These are phyloP conservation scores for Mycosphaerelloides madeirae DNA, from an alignment of 2,329 filamentous ascomycete species.

Conservation along the genomic window DNA sequence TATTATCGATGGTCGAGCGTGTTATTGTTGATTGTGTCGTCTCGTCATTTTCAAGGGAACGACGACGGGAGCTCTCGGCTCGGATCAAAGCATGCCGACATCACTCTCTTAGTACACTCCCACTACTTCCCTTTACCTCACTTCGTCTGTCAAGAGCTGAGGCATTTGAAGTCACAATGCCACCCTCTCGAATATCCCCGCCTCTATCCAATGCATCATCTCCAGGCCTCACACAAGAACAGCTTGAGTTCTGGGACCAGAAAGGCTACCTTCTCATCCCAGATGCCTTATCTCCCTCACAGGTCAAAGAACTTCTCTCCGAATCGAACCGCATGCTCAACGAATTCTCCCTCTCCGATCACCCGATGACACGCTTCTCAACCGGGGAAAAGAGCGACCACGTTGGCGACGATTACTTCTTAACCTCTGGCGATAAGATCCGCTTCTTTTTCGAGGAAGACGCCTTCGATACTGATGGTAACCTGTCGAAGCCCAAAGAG, in stretches of 20 bases:
- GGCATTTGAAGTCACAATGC: slow-evolving; percentile 6
- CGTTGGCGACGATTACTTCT: slow-evolving; percentile 92
- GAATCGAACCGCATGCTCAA: slow-evolving; percentile 73
- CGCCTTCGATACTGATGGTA: slow-evolving; percentile 64
- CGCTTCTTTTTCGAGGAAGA: slow-evolving; percentile 98
- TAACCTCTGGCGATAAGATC: slow-evolving; percentile 82
- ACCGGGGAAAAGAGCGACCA: slow-evolving; percentile 73
- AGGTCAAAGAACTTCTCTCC: slow-evolving; percentile 62
- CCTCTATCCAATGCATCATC: slow-evolving; percentile 20
- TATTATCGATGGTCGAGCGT: too few relatives aligned
- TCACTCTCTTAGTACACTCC: background rate
- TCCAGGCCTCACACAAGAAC: slow-evolving; percentile 62
- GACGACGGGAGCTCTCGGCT: too few relatives aligned
- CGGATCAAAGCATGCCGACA: too few relatives aligned
- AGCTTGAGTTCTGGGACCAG: slow-evolving; percentile 66
- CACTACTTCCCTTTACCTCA: background rate
- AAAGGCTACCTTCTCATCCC: slow-evolving; percentile 91
- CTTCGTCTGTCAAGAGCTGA: background rate
- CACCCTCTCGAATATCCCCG: slow-evolving; percentile 27
- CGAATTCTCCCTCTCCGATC: slow-evolving; percentile 70
- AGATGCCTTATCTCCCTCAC: slow-evolving; percentile 62
- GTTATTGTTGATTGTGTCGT: too few relatives aligned
- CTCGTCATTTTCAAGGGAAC: too few relatives aligned
- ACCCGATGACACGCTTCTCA: slow-evolving; percentile 91
- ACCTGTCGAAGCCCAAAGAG: slow-evolving; percentile 71